Evolutionary conservation across 305 asterid species (phyloP), one percentile per base, ranked within the genome.

Genomic region (Fraxinus sp.): DNA sequence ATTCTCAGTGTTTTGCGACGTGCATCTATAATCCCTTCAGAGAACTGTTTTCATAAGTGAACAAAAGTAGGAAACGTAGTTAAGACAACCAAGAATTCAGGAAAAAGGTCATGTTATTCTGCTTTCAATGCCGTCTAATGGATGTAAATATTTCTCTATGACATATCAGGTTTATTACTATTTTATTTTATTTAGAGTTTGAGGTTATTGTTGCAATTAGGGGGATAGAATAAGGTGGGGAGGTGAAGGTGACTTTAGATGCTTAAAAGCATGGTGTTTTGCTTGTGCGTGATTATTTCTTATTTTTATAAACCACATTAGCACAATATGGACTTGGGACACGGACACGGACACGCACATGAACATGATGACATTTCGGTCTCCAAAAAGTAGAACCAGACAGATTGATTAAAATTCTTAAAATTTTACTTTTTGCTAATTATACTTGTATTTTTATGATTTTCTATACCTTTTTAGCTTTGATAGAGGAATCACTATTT

Each of bases 61-160:
- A 64, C 75, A 59, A 57, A 66, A 62, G 62, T 24, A 28, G 14
- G 77, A 32, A 52, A 77, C 20, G 9, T n/a, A 20, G 5, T 62
- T 22, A 16, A 46, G 4, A 52, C 24, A 7, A 43, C 35, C 18
- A 70, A 30, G 7, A 22, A 13, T 70, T 77, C 36, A 70, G 80
- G 30, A 55, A 62, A 22, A 22, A 2, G 71, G 71, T 4, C 4
- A 22, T 22, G 66, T 16, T 46, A 75, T 84, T 77, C 5, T 73
- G 80, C 77, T 14, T 35, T 73, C 79, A n/a, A 43, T 79, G 43
- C 76, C 49, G 46, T 39, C 33, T 62, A 22, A 16, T 78, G 49
- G 66, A 28, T n/a, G 30, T 33, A 32, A 32, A 11, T 62, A 35
- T 46, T 33, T 39, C 32, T 62, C 32, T 7, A 22, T 10, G 6